A percentile compares a stretch with the other conserved stretches of the same genome.
phyloP scores from a whole-genome alignment of 208 protist species.

The Leishmania martiniquensis region DNA sequence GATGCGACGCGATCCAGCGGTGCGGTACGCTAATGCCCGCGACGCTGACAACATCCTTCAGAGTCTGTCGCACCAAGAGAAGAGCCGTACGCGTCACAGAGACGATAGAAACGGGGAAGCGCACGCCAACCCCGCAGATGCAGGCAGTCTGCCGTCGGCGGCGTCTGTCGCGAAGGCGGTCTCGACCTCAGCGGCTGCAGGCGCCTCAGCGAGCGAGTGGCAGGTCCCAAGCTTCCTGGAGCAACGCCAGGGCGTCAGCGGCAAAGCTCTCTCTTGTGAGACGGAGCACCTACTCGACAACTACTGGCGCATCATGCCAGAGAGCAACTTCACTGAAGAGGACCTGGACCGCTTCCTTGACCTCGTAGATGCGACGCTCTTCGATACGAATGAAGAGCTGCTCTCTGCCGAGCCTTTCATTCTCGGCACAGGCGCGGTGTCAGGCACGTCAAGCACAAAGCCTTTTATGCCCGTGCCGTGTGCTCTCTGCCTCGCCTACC shows the following conservation, averaged over 20 bases:
- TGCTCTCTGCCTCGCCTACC: conserved; percentile 82
- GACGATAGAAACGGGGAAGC: neutral
- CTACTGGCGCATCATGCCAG: conserved; percentile 67
- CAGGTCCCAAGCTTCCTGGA: neutral
- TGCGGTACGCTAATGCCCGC: conserved; percentile 68
- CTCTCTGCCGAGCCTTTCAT: conserved; percentile 37
- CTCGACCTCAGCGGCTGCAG: neutral
- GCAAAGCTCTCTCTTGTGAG: neutral
- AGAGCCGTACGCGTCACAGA: neutral
- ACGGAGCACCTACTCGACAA: conserved; percentile 18
- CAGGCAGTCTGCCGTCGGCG: neutral
- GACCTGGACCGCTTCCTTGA: conserved; percentile 80
- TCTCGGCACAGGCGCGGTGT: neutral
- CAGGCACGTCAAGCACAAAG: neutral
- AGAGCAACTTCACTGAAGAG: conserved; percentile 62
- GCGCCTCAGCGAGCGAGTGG: neutral
- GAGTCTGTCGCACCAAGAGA: conserved; percentile 14
- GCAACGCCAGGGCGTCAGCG: conserved; percentile 3
- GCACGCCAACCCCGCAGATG: neutral
- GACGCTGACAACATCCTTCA: conserved; percentile 40
- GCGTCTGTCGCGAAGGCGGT: neutral
- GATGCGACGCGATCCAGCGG: conserved; percentile 71
- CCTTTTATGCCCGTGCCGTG: conserved; percentile 73
- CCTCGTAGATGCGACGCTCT: conserved; percentile 57
- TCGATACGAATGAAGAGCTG: conserved; percentile 67